Evolutionary conservation across 805 yeast genomes (phyloP), one percentile per base, ranked within the genome.

Genomic region (Teunomyces lycoperdinae): DNA sequence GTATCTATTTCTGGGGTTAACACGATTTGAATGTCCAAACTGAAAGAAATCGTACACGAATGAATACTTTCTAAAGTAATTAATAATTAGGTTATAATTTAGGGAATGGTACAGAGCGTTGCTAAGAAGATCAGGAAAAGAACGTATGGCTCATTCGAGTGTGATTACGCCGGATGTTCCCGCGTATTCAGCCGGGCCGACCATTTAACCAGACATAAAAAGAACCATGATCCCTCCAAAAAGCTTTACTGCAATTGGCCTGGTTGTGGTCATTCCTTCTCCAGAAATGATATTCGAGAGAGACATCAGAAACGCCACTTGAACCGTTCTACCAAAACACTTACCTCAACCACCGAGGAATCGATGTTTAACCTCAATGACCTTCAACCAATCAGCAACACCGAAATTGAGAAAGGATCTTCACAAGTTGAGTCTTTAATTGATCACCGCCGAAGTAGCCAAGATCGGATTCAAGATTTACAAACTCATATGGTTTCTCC

Each of bases 41-140:
- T 20, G 24, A 20, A 20, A 4, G 24, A 20, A 20, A 20, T 4
- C 24, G 24, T 20, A 20, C 32, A 30, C 10, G 32, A 30, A 30
- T 30, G n/a, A 30, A 30, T 30, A 30, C n/a, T 30, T 20, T 20
- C 24, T 20, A 20, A 20, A 20, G 24, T 20, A 20, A 20, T 20
- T 20, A 20, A 4, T 20, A 20, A 20, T 20, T 1, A 20, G 24
- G 24, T 6, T 20, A 20, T 20, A 20, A 20, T 20, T 5, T 20
- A 20, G 5, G 9, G 16, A 3, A 38, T 38, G 41, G 14, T 38
- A 26, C 29, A 38, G 14, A 11, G n/a, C 17, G 27, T 24, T 10
- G 26, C 29, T 9, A 42, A 34, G 11, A 47, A 45, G 47, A 59
- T 55, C 36, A 44, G 64, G 13, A 57, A 53, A 42, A 51, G 66